Base-by-base conservation (phyloP, 2,329 filamentous ascomycete species). In the Fusarium nelsonii region DNA sequence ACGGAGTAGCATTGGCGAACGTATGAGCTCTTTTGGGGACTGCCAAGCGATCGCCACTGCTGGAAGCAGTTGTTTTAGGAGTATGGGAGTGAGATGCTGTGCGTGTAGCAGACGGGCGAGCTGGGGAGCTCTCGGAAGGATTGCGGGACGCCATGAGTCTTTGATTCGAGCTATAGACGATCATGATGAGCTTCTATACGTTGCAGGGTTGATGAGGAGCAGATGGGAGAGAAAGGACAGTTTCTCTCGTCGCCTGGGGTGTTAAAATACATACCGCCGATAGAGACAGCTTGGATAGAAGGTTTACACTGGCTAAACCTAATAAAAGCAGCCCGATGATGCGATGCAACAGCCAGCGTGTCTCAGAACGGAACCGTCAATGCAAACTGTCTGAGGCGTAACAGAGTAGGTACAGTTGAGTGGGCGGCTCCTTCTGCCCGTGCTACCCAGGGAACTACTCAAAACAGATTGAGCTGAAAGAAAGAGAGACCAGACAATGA, bases 11-110 rank as follows among this genome's bases (percentile, higher is more conserved):
- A 70, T 82, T 82, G 51, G 84, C 80, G 62, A 83, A 79, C 11
- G 84, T 86, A 63, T 81, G 82, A 14, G 84, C 82, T 71, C 83
- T 79, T 75, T 83, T 82, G n/a, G 79, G 73, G 6, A 75, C 74
- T 58, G 74, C 73, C 55, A 78, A 71, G 50, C 75, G 71, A 62
- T 80, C 76, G 41, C 73, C 72, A 28, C 77, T 70, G 34, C 78
- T 73, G 28, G 77, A 45, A 72, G 61, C 40, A 58, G 53, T 68
- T 65, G 59, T 30, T 33, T 72, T 74, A 14, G 69, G 43, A 45
- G 60, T 69, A 52, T 65, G 71, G 5, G 73, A 73, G 44, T 72
- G 75, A 34, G 79, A 79, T n/a, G 77, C 60, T 37, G 73, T 68
- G 12, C 80, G 77, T 40, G 73, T 60, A 26, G 74, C 63, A 32